These are phyloP conservation scores for Petrea volubilis DNA, from an alignment of 257 asterid species.

Conservation along the genomic window DNA sequence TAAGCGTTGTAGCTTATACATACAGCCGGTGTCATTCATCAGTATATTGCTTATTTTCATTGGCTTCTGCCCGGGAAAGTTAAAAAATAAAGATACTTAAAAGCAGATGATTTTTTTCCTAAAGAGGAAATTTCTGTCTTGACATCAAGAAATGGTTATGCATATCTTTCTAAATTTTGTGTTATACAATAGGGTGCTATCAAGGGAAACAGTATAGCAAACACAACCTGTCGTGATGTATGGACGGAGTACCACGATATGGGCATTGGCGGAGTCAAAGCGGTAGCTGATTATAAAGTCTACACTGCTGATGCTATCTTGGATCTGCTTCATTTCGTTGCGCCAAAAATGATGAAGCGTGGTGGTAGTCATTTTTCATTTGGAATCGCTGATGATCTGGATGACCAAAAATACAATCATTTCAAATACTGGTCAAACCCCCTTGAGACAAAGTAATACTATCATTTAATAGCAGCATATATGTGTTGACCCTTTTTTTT, in stretches of 20 bases:
- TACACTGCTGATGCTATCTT: conserved; percentile 55
- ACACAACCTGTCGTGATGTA: conserved; percentile 63
- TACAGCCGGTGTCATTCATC: not conserved
- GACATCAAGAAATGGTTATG: conserved; percentile 1
- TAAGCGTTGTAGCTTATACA: not conserved
- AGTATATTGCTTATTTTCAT: not conserved
- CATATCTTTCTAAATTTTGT: conserved; percentile 1
- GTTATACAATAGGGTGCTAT: conserved; percentile 54
- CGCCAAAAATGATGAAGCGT: conserved; percentile 92
- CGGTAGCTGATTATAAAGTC: conserved; percentile 64
- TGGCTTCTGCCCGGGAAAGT: not conserved
- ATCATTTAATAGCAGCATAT: not conserved
- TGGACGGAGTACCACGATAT: conserved; percentile 85
- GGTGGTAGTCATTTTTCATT: conserved; percentile 78
- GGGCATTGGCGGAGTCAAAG: conserved; percentile 69
- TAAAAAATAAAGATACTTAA: not conserved
- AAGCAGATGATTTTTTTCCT: not conserved
- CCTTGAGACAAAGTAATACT: conserved; percentile 73
- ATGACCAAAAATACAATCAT: conserved; percentile 58
- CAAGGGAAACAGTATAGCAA: conserved; percentile 58
- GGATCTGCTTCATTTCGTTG: conserved; percentile 74
- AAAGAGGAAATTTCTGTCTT: not conserved
- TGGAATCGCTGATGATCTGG: conserved; percentile 73
- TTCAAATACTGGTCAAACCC: conserved; percentile 92
- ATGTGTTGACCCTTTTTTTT: not conserved